Base-by-base conservation (phyloP, 2,329 filamentous ascomycete genomes). In the Aschersonia sp. region DNA sequence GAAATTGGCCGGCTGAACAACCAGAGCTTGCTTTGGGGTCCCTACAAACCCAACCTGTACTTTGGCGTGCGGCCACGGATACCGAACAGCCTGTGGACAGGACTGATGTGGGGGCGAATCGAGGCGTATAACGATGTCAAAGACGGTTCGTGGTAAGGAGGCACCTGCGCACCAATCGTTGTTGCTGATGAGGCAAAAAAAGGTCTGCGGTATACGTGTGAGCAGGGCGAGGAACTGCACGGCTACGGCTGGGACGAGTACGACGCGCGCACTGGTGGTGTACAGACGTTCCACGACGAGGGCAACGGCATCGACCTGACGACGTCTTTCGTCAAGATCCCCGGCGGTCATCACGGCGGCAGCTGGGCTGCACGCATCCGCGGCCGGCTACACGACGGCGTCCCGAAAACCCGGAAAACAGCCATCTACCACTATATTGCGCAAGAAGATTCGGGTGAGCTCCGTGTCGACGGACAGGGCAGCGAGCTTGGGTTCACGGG, bases 161-260 rank as follows among this genome's bases (percentile, higher is more conserved):
- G 42, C 7, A 22, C 8, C 14, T 2, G 6, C 33, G 33, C 8
- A 37, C 33, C 12, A 37, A 37, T 12, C 43, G 22, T 10, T 43
- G 5, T 6, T n/a, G 4, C 31, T 41, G 9, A 31, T 45, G 11
- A 29, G 30, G 12, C 12, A 52, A 11, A 30, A 11, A 11, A 60
- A 92, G 87, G 82, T 57, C 84, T 96, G 57, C 81, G 92, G 54
- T 88, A 95, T 63, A 96, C 92, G 0, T 98, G 92, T 67, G 92
- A 97, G 64, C 92, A 98, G 63, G 79, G 92, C 63, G 87, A 94
- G 62, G 85, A 85, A 54, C 94, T 98, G 76, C 84, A 80, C 44
- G 90, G 90, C 48, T 98, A 98, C 63, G 92, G 92, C 52, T 98
- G 92, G 92, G 89, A 97, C 58, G 87, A 94, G 62, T 98, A 94